Evolutionary conservation across 768 basidiomycete species (phyloP).

Genomic region (Lactarius sp.): DNA sequence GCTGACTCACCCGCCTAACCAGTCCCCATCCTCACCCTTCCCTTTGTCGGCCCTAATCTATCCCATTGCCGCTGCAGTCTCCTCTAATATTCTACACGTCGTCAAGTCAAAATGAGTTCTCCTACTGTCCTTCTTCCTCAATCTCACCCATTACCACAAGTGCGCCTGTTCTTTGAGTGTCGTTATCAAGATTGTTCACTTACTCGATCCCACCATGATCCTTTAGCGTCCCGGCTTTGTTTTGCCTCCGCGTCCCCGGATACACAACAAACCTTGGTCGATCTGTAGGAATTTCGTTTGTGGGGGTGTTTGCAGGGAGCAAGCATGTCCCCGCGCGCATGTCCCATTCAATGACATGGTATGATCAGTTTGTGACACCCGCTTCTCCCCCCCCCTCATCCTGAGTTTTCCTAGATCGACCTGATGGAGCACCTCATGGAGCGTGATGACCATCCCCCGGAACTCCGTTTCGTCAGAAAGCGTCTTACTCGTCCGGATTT

Average conservation of each 20-base stretch:
- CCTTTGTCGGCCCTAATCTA: neutral
- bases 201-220: neutral
- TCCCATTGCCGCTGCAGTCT: neutral
- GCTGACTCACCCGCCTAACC: too few species aligned
- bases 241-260: neutral
- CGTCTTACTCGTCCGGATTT: neutral
- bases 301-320: neutral
- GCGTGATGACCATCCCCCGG: neutral
- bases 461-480: neutral
- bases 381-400: neutral
- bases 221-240: neutral
- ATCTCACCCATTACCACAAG: neutral
- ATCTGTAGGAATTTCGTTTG: constrained; percentile 16
- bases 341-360: constrained; percentile 4
- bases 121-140: neutral
- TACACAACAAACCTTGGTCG: neutral
- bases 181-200: neutral
- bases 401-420: neutral
- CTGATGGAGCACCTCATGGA: neutral
- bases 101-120: neutral
- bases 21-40: neutral
- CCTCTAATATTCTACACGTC: neutral
- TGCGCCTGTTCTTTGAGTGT: neutral
- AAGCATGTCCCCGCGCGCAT: neutral
- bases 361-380: neutral